Evolutionary conservation across 257 asterid species (phyloP).

Genomic region (Asclepias syriaca): DNA sequence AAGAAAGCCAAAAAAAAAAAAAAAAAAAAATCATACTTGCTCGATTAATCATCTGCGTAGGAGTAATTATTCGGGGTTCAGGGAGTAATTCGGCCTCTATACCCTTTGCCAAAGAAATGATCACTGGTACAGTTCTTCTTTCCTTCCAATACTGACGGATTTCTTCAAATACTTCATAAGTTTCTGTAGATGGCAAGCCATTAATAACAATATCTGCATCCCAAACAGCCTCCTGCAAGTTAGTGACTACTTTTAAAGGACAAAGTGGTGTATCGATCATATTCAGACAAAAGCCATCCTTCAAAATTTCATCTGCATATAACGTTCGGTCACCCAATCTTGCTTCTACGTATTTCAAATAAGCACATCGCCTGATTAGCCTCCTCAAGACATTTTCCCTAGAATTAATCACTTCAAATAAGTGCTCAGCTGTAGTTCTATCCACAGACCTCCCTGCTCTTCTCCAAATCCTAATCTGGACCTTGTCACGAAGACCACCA

Average conservation of each 20-base stretch:
- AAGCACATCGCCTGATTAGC: conserved; percentile 75
- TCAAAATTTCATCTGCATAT: conserved; percentile 71
- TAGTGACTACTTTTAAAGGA: conserved; percentile 74
- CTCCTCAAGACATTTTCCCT: conserved; percentile 77
- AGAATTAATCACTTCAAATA: conserved; percentile 82
- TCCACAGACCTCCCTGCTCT: conserved; percentile 65
- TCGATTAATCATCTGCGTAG: conserved; percentile 70
- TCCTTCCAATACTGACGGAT: conserved; percentile 71
- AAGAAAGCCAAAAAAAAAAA: not conserved
- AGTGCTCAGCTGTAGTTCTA: conserved; percentile 61
- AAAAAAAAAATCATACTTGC: conserved; percentile 44
- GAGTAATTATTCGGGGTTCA: conserved; percentile 66
- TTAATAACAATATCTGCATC: conserved; percentile 75
- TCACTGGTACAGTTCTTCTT: conserved; percentile 53
- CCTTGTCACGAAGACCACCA: conserved; percentile 60
- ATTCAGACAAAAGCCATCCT: conserved; percentile 73
- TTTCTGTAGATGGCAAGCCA: conserved; percentile 80
- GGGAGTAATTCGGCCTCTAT: conserved; percentile 71
- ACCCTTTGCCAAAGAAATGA: conserved; percentile 75
- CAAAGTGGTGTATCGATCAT: conserved; percentile 82
- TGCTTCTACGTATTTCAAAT: conserved; percentile 70
- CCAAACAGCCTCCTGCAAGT: conserved; percentile 89
- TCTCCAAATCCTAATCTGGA: conserved; percentile 77
- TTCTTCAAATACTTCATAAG: conserved; percentile 61
- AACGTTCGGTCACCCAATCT: conserved; percentile 69